phyloP scores from a whole-genome alignment of 2,329 filamentous ascomycete genomes.

The Phyllosticta citriasiana region DNA sequence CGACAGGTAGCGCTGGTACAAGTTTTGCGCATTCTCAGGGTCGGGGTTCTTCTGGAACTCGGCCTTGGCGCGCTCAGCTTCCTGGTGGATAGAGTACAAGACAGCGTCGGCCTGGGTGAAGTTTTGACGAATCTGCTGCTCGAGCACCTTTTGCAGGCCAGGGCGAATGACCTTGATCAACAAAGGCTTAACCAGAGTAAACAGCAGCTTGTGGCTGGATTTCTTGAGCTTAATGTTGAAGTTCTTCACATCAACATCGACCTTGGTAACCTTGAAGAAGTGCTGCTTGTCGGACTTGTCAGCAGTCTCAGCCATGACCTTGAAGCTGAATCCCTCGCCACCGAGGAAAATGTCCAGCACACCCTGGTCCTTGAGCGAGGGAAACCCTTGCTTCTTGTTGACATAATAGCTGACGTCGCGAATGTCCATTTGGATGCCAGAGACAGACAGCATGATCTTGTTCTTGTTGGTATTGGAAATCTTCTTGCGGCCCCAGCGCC shows the following conservation, averaged over 20 bases:
- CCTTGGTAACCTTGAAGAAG: constrained; percentile 91
- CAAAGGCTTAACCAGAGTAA: constrained; percentile 76
- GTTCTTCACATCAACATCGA: constrained; percentile 70
- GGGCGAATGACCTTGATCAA: constrained; percentile 77
- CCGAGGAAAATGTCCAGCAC: constrained; percentile 81
- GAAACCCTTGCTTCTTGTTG: constrained; percentile 91
- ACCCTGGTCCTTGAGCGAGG: constrained; percentile 75
- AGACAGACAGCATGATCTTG: constrained; percentile 73
- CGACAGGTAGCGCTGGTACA: constrained; percentile 74
- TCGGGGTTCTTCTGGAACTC: constrained; percentile 54
- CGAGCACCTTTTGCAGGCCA: constrained; percentile 74
- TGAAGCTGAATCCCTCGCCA: constrained; percentile 83
- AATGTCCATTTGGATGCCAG: constrained; percentile 87
- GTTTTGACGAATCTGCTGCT: constrained; percentile 79
- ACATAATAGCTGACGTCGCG: constrained; percentile 85
- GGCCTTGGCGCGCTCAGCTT: constrained; percentile 63
- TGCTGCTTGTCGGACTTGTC: constrained; percentile 65
- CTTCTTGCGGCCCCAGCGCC: constrained; percentile 88
- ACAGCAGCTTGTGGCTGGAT: constrained; percentile 89
- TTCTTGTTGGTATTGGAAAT: constrained; percentile 73
- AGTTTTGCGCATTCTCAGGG: constrained; percentile 65
- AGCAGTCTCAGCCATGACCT: constrained; percentile 75
- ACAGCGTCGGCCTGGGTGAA: constrained; percentile 65
- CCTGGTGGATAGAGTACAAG: constrained; percentile 67
- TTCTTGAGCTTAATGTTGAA: constrained; percentile 85